A percentile compares a stretch with the other conserved stretches of the same genome.
These are phyloP conservation scores for Lactifluus pinguis DNA, from an alignment of 768 basidiomycete genomes.

Conservation along the genomic window DNA sequence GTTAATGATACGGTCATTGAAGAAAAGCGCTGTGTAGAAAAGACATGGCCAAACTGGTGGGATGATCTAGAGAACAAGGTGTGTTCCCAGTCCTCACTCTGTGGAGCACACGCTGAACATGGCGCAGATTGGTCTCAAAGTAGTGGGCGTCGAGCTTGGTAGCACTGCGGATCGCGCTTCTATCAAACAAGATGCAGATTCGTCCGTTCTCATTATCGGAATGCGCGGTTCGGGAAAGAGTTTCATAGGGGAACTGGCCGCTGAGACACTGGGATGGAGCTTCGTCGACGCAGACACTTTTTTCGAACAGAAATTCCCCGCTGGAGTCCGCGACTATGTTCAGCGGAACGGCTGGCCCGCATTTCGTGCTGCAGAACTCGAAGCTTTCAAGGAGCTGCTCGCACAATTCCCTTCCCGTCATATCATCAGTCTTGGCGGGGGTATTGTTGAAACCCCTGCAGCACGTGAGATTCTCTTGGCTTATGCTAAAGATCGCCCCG, in stretches of 20 bases:
- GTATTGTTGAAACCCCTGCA: conserved; percentile 78
- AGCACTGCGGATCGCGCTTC: conserved; percentile 34
- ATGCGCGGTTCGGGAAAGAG: conserved; percentile 99
- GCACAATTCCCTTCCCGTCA: conserved; percentile 44
- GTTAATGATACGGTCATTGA: conserved; percentile 73
- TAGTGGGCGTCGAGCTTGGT: conserved; percentile 75
- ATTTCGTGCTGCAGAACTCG: conserved; percentile 76
- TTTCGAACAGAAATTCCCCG: conserved; percentile 57
- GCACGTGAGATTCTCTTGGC: conserved; percentile 64
- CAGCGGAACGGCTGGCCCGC: conserved; percentile 77
- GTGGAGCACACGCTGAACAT: conserved; percentile 5
- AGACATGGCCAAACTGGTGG: conserved; percentile 99
- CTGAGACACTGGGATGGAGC: conserved; percentile 59
- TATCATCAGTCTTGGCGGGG: conserved; percentile 88
- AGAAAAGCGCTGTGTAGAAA: conserved; percentile 96
- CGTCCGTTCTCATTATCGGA: conserved; percentile 74
- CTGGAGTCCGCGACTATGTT: conserved; percentile 68
- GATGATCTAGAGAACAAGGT: conserved; percentile 96
- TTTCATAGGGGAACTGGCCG: conserved; percentile 73
- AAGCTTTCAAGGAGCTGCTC: conserved; percentile 60
- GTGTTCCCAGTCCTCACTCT: conserved; percentile 9
- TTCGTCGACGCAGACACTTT: conserved; percentile 79
- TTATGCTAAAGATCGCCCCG: conserved; percentile 57
- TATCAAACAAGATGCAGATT: conserved; percentile 31
- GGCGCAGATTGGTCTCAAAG: conserved; percentile 74